phyloP scores from a whole-genome alignment of 768 basidiomycete genomes.

The Lactarius vividus region DNA sequence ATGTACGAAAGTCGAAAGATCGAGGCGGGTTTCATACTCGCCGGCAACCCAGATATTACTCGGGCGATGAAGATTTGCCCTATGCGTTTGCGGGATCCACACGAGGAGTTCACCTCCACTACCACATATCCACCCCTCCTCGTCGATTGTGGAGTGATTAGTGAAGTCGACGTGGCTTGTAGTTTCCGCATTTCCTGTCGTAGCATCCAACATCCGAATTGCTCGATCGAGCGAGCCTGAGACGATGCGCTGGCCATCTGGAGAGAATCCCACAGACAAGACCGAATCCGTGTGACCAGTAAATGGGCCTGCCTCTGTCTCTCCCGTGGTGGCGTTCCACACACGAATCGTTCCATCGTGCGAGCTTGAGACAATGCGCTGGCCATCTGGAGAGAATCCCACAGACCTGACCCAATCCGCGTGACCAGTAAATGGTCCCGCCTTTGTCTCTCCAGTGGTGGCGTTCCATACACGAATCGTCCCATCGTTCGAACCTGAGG shows the following conservation, averaged over 20 bases:
- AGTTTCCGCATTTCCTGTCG: background rate
- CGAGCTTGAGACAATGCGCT: too few species aligned
- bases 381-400: too few species aligned
- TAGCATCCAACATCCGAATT: background rate
- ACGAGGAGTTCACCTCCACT: background rate
- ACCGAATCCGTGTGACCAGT: background rate
- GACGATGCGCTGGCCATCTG: conserved; percentile 13
- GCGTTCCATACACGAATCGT: background rate
- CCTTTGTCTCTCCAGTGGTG: too few species aligned
- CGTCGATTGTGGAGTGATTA: background rate
- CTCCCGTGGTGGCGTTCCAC: too few species aligned
- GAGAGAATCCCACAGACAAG: conserved; percentile 22
- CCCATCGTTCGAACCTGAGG: background rate
- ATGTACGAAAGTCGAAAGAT: too few species aligned
- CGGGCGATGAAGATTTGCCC: too few species aligned
- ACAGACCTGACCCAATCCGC: too few species aligned
- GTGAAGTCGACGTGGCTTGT: background rate
- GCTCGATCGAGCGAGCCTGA: background rate
- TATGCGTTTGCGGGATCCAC: background rate
- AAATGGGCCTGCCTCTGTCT: background rate
- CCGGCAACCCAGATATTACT: too few species aligned
- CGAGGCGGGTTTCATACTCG: too few species aligned
- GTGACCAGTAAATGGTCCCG: too few species aligned
- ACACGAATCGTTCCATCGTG: background rate
- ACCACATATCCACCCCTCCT: background rate